phyloP scores from a whole-genome alignment of 495 filamentous ascomycete species.

The Cenococcum geophilum region DNA sequence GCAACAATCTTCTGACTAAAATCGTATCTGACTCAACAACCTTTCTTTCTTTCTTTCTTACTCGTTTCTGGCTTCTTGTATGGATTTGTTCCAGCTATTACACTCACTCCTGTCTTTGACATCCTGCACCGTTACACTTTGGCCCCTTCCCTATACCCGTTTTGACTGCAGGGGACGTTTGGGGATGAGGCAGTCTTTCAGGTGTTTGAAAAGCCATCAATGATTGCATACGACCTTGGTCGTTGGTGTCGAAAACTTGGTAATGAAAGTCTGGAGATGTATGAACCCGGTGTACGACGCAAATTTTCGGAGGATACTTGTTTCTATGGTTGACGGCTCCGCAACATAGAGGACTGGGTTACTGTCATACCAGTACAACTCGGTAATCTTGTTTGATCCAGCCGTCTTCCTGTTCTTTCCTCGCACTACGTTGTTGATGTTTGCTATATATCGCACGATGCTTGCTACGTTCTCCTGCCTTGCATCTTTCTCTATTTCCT shows the following conservation, averaged over 20 bases:
- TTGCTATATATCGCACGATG: neutral
- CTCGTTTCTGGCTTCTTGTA: too few relatives aligned
- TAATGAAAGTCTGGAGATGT: neutral
- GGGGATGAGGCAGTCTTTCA: slow-evolving; percentile 1
- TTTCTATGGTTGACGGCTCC: too few relatives aligned
- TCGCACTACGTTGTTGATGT: neutral
- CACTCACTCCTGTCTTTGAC: neutral
- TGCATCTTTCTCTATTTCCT: neutral
- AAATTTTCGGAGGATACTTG: neutral
- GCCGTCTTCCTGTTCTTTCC: neutral
- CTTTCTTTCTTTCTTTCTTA: too few relatives aligned
- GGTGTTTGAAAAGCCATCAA: neutral
- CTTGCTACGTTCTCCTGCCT: neutral
- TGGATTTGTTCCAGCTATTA: too few relatives aligned
- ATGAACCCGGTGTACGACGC: neutral
- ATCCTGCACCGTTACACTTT: neutral
- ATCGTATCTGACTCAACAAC: too few relatives aligned
- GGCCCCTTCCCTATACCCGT: neutral
- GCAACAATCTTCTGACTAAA: too few relatives aligned
- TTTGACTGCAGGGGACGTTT: neutral
- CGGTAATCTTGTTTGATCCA: neutral
- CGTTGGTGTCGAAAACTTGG: neutral
- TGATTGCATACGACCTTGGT: neutral
- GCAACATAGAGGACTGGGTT: too few relatives aligned
- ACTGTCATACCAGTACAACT: too few relatives aligned